Conservation (phyloP, 169 alveolate genomes). For the Eimeria zaria region DNA sequence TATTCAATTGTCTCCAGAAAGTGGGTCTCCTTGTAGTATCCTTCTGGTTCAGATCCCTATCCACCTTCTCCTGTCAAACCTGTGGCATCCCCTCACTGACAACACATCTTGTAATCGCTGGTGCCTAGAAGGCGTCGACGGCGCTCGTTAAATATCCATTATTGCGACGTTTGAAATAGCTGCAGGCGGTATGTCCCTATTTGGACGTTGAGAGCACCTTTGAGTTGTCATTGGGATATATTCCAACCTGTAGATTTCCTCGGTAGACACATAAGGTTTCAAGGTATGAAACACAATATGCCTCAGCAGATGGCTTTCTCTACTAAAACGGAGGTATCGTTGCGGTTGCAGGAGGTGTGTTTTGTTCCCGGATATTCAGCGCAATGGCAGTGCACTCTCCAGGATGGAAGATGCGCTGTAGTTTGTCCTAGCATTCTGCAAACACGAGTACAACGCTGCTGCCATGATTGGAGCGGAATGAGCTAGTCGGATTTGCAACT, state of each 20-base stretch:
- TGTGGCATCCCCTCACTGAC: not conserved
- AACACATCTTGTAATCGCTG: not conserved
- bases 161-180: not conserved
- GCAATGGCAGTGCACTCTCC: not conserved
- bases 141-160: not conserved
- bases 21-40: not conserved
- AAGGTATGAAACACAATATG: not conserved
- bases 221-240: not conserved
- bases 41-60: not conserved
- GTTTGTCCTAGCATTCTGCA: not conserved
- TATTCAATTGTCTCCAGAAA: not conserved
- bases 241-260: not conserved
- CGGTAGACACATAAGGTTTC: not conserved
- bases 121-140: not conserved
- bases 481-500: not conserved
- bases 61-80: not conserved
- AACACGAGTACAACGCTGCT: not conserved
- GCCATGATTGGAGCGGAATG: not conserved
- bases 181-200: not conserved
- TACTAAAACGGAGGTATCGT: not conserved
- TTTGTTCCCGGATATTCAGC: not conserved
- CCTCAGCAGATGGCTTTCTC: not conserved
- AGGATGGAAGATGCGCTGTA: not conserved
- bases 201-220: not conserved
- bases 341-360: not conserved